Evolutionary conservation across 257 asterid species (phyloP), one percentile per base, ranked within the genome.

Genomic region (Petunia secreta): DNA sequence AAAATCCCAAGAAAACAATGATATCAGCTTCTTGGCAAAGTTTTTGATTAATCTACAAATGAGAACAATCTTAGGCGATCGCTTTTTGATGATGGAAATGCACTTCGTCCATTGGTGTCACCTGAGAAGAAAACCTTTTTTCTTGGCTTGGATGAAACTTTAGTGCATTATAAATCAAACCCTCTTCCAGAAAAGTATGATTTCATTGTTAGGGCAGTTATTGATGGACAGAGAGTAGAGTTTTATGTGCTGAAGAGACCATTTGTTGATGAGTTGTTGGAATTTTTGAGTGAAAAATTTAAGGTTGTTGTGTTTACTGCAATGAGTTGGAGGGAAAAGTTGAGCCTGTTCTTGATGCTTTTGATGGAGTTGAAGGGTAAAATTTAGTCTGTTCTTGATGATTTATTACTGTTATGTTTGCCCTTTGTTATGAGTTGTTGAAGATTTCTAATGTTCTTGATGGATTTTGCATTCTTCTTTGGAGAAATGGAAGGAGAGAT

Each of bases 271-370:
- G 98, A 92, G 43, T 89, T 96, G 6, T 67, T 92, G 86, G 87
- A 82, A 11, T 65, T 81, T 58, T 67, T 96, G 80, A 89, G 97
- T 62, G 67, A 78, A 53, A 88, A 68, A 34, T 94, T 90, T 52
- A 98, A 92, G 92, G 83, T 94, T 41, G 98, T 92, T 13, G 89
- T 96, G 46, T 94, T 96, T 82, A 96, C 99, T 0, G 98, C 98
- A 0, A 25, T 25, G 99, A 98, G 74, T 83, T 91, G 6, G 88
- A 90, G 68, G 97, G 86, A 82, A 91, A 96, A 69, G 99, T 98
- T 0, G 91, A 97, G 6, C 93, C 87, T 9, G 99, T 96, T 68
- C 77, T 94, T 9, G 97, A 96, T 68, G 25, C 25, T 25, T 25
- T 25, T 25, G 25, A 25, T 25, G 25, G 25, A 25, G 25, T 25